phyloP scores from a whole-genome alignment of 140 eudicot genomes.

The Stevia rebaudiana region DNA sequence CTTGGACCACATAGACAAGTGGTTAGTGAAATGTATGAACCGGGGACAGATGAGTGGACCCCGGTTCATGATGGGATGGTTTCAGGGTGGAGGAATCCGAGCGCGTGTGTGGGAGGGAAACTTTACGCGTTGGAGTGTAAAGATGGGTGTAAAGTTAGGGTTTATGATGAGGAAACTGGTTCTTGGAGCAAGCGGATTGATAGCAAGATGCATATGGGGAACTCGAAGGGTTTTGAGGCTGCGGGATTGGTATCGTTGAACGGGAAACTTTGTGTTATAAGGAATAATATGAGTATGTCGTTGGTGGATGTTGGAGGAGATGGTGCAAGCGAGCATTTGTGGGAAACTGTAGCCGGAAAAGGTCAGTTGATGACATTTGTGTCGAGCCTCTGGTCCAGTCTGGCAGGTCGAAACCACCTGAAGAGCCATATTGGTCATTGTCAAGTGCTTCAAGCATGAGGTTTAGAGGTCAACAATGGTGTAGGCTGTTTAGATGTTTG shows the following conservation, averaged over 20 bases:
- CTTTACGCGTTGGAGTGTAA: slow-evolving; percentile 72
- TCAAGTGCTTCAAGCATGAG: slow-evolving; percentile 77
- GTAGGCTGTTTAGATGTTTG: slow-evolving; percentile 17
- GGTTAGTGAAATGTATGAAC: slow-evolving; percentile 53
- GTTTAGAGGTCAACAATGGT: neutral
- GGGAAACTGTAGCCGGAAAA: slow-evolving; percentile 65
- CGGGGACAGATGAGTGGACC: slow-evolving; percentile 53
- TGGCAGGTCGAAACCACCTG: slow-evolving; percentile 55
- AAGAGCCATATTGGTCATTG: slow-evolving; percentile 70
- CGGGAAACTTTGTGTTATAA: slow-evolving; percentile 56
- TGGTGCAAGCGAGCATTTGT: slow-evolving; percentile 20
- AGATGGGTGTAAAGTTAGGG: slow-evolving; percentile 71
- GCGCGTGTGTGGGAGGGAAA: slow-evolving; percentile 51
- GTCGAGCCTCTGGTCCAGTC: slow-evolving; percentile 55
- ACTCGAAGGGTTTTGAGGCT: slow-evolving; percentile 71
- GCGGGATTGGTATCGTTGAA: slow-evolving; percentile 60
- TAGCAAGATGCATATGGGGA: slow-evolving; percentile 71
- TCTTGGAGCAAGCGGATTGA: slow-evolving; percentile 73
- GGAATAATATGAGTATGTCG: slow-evolving; percentile 71
- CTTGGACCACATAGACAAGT: slow-evolving; percentile 71
- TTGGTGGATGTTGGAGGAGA: slow-evolving; percentile 46
- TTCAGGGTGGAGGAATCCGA: slow-evolving; percentile 67
- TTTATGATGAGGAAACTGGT: slow-evolving; percentile 51
- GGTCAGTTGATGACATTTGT: slow-evolving; percentile 63
- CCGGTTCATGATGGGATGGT: slow-evolving; percentile 68